A percentile compares a stretch with the other conserved stretches of the same genome.
phyloP scores from a whole-genome alignment of 257 asterid genomes.

The Paulownia fortunei region DNA sequence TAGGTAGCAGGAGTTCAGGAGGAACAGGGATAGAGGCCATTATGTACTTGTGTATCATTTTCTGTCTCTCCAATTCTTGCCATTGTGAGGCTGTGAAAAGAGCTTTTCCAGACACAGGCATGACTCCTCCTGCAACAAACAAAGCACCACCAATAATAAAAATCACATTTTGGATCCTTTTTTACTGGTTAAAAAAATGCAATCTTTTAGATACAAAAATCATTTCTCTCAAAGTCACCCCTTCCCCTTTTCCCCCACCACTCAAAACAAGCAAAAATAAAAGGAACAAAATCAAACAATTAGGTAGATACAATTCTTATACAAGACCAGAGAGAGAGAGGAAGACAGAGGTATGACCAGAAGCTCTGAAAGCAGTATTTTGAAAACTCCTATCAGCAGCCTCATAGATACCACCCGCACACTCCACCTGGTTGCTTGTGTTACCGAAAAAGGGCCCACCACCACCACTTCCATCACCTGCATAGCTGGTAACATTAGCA shows the following conservation, averaged over 20 bases:
- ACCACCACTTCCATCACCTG: slow-evolving; percentile 31
- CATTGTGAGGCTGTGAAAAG: slow-evolving; percentile 65
- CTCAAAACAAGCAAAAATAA: neutral
- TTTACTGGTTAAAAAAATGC: neutral
- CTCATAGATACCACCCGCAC: slow-evolving; percentile 31
- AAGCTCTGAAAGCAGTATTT: slow-evolving; percentile 14
- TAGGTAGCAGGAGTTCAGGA: slow-evolving; percentile 51
- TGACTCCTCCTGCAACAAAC: slow-evolving; percentile 28
- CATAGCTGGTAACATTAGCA: slow-evolving; percentile 2
- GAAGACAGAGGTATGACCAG: slow-evolving; percentile 27
- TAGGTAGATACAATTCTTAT: neutral
- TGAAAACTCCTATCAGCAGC: slow-evolving; percentile 31
- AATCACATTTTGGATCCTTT: neutral
- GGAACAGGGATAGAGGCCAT: slow-evolving; percentile 64
- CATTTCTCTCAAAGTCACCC: neutral
- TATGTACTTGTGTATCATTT: slow-evolving; percentile 57
- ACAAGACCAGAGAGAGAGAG: slow-evolving; percentile 10
- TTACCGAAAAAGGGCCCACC: slow-evolving; percentile 38
- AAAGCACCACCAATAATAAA: neutral
- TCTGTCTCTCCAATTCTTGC: slow-evolving; percentile 77
- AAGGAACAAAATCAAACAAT: neutral
- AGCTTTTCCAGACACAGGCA: slow-evolving; percentile 37
- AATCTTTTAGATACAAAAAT: neutral
- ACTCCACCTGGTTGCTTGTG: slow-evolving; percentile 33
- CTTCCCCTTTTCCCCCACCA: neutral